Percentiles rank a stretch among this genome's conserved stretches.
Conservation (phyloP, 78 protist genomes). For the Speleostelium caveatum region DNA sequence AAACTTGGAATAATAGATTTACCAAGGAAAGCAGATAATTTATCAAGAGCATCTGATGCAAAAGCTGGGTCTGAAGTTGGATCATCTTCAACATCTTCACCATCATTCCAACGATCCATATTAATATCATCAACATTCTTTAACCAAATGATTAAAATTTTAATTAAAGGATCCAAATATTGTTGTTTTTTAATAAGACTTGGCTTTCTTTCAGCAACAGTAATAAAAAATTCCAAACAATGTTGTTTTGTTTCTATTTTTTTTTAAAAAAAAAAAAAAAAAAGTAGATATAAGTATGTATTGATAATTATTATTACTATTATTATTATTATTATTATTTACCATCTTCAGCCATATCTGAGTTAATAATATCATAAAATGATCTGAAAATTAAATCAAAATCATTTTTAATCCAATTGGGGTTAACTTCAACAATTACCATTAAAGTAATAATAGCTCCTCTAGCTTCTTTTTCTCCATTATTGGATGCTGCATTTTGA, state of each 20-base stretch:
- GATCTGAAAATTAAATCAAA: not conserved
- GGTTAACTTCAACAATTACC: slow-evolving; percentile 52
- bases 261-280: not conserved
- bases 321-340: no score
- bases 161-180: slow-evolving; percentile 22
- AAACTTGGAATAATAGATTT: slow-evolving; percentile 75
- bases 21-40: slow-evolving; percentile 86
- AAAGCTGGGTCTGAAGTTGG: slow-evolving; percentile 63
- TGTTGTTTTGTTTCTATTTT: slow-evolving; percentile 60
- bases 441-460: slow-evolving; percentile 32
- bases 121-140: slow-evolving; percentile 61
- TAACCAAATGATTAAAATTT: slow-evolving; percentile 81
- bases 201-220: slow-evolving; percentile 60
- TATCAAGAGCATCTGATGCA: slow-evolving; percentile 87
- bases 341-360: slow-evolving; percentile 54
- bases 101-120: slow-evolving; percentile 11
- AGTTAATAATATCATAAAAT: slow-evolving; percentile 12
- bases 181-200: slow-evolving; percentile 2
- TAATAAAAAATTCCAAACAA: slow-evolving; percentile 69
- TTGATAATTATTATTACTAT: no score
- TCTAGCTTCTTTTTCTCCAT: slow-evolving; percentile 76
- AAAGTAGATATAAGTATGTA: slow-evolving; percentile 5
- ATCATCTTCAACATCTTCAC: slow-evolving; percentile 37
- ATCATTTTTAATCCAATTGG: slow-evolving; percentile 25
- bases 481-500: slow-evolving; percentile 24